Conservation (phyloP, 2,329 filamentous ascomycete species). For the Aureobasidium vineae region DNA sequence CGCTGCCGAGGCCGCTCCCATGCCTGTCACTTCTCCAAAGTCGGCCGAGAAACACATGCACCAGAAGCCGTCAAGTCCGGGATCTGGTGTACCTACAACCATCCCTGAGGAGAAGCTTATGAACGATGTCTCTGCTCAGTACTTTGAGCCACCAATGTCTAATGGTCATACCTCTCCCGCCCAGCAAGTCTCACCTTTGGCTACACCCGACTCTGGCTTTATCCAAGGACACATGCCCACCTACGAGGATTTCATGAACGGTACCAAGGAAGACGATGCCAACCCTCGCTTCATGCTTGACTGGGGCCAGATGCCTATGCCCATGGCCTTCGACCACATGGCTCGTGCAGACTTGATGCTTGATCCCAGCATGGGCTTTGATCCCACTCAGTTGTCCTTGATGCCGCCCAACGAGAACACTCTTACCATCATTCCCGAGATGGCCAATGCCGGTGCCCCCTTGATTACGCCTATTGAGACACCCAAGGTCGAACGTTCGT, state of each 20-base stretch:
- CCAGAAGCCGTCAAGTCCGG: constrained; percentile 38
- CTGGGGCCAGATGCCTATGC: constrained; percentile 50
- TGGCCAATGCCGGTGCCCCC: constrained; percentile 41
- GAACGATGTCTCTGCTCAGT: constrained; percentile 41
- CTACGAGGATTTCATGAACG: constrained; percentile 47
- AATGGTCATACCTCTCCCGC: constrained; percentile 35
- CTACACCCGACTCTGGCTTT: constrained; percentile 43
- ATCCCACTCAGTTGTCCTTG: constrained; percentile 43
- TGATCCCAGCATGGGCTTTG: constrained; percentile 48
- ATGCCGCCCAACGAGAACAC: constrained; percentile 42
- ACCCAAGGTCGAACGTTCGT: constrained; percentile 48
- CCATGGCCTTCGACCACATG: constrained; percentile 46
- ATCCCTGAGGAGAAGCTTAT: constrained; percentile 37
- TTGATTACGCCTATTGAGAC: constrained; percentile 50
- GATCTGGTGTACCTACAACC: constrained; percentile 30
- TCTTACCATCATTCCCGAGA: constrained; percentile 48
- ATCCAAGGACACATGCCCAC: constrained; percentile 47
- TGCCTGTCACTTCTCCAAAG: constrained; percentile 30
- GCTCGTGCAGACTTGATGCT: constrained; percentile 47
- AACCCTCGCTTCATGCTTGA: constrained; percentile 52
- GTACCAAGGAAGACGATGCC: constrained; percentile 43
- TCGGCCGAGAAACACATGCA: constrained; percentile 31
- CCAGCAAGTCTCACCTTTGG: constrained; percentile 39
- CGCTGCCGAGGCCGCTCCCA: constrained; percentile 29
- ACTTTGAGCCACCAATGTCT: constrained; percentile 43